Conservation (phyloP, 2,329 filamentous ascomycete genomes). For the Drechslerella dactyloides region DNA sequence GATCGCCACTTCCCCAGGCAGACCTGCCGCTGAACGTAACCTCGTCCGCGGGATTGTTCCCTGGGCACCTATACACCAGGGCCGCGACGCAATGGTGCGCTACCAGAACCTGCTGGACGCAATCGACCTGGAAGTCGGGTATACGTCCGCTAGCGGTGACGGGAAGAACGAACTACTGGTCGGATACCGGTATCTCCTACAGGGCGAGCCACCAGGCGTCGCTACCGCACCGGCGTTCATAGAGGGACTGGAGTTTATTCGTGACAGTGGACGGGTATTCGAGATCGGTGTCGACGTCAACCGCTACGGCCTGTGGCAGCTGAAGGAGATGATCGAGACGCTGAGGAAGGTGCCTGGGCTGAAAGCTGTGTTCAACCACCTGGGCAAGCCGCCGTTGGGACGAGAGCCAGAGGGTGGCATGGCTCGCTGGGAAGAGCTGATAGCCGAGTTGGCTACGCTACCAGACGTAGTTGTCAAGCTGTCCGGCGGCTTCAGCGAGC, state of each 20-base stretch:
- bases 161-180: slow-evolving; percentile 64
- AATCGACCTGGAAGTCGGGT: slow-evolving; percentile 64
- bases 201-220: slow-evolving; percentile 73
- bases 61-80: slow-evolving; percentile 82
- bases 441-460: slow-evolving; percentile 7
- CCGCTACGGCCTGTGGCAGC: slow-evolving; percentile 74
- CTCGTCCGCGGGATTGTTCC: slow-evolving; percentile 71
- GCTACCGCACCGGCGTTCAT: slow-evolving; percentile 71
- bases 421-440: slow-evolving; percentile 51
- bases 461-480: slow-evolving; percentile 76
- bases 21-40: slow-evolving; percentile 64
- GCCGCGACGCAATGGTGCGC: slow-evolving; percentile 65
- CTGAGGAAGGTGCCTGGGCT: slow-evolving; percentile 68
- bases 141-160: slow-evolving; percentile 63
- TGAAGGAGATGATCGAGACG: slow-evolving; percentile 74
- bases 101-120: slow-evolving; percentile 71
- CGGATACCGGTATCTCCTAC: slow-evolving; percentile 82
- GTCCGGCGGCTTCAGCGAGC: slow-evolving; percentile 83
- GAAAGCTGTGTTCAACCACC: slow-evolving; percentile 73
- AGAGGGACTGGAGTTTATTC: slow-evolving; percentile 70
- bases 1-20: slow-evolving; percentile 57
- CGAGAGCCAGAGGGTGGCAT: slow-evolving; percentile 46
- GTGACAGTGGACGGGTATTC: slow-evolving; percentile 71
- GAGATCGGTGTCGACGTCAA: slow-evolving; percentile 85
- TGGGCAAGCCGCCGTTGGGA: slow-evolving; percentile 47